Conservation (phyloP, 495 filamentous ascomycete genomes). For the Neurospora sp. region DNA sequence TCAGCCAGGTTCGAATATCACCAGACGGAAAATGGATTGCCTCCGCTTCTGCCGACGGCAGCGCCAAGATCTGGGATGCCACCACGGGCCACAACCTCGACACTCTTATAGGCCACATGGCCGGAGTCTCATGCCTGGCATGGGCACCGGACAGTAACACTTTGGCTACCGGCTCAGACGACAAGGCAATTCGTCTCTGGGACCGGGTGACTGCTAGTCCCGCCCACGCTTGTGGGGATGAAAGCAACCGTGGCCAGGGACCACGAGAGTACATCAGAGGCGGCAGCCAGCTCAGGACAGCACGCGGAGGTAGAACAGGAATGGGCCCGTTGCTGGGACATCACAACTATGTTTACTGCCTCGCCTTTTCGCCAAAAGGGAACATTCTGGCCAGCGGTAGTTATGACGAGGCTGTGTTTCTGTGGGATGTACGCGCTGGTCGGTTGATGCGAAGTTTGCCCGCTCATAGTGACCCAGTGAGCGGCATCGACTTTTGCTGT, state of each 20-base stretch:
- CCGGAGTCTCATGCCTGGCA: constrained; percentile 79
- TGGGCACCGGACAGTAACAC: constrained; percentile 84
- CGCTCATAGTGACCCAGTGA: constrained; percentile 89
- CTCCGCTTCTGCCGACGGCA: constrained; percentile 78
- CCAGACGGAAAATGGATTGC: constrained; percentile 85
- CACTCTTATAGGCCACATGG: constrained; percentile 87
- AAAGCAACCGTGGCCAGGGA: not conserved
- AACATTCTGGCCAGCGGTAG: constrained; percentile 92
- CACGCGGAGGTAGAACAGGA: constrained; percentile 19
- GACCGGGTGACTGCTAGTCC: constrained; percentile 61
- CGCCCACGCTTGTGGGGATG: constrained; percentile 37
- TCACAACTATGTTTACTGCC: constrained; percentile 88
- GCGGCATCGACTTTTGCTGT: constrained; percentile 82
- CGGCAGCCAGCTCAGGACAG: not conserved
- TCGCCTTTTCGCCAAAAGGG: constrained; percentile 91
- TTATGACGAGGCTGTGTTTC: constrained; percentile 92
- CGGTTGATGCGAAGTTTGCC: constrained; percentile 80
- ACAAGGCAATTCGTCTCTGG: constrained; percentile 93
- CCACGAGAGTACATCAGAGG: not conserved
- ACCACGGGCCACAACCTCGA: constrained; percentile 66
- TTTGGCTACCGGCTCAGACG: constrained; percentile 85
- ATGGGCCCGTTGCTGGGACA: constrained; percentile 64
- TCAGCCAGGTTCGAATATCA: constrained; percentile 83
- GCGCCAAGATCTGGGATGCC: constrained; percentile 84
- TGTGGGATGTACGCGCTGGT: constrained; percentile 89